A percentile compares a stretch with the other conserved stretches of the same genome.
Conservation (phyloP, 225 moss, liverwort and hornwort species). For the Bryoerythrophyllum caledonicum region DNA sequence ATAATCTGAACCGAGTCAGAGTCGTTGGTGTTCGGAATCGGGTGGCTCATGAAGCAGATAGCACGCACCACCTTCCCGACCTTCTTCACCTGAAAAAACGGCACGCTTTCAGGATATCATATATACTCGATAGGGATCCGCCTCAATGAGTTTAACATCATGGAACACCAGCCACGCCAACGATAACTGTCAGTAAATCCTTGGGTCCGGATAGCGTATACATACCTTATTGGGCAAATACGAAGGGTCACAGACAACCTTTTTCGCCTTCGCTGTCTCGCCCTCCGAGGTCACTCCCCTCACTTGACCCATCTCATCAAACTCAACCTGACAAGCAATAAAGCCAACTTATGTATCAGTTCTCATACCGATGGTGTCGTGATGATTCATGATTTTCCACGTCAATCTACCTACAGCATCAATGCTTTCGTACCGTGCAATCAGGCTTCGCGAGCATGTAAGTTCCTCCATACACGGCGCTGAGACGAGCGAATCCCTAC, state of each 20-base stretch:
- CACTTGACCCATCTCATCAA: slow-evolving; percentile 81
- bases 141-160: background rate
- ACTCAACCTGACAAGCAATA: slow-evolving; percentile 51
- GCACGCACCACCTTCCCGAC: slow-evolving; percentile 96
- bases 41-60: slow-evolving; percentile 94
- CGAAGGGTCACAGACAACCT: slow-evolving; percentile 94
- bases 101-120: background rate
- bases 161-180: too few species aligned
- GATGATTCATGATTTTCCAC: too few species aligned
- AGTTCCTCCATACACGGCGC: slow-evolving; percentile 97
- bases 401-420: too few species aligned
- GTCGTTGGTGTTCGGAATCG: slow-evolving; percentile 79
- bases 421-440: slow-evolving; percentile 64
- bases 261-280: slow-evolving; percentile 84
- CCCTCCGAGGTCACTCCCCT: slow-evolving; percentile 89
- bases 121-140: background rate
- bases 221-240: slow-evolving; percentile 91
- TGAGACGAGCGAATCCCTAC: slow-evolving; percentile 95
- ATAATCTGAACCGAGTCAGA: slow-evolving; percentile 90
- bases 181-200: background rate
- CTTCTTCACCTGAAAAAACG: slow-evolving; percentile 66
- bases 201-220: background rate
- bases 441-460: slow-evolving; percentile 98
- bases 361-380: too few species aligned
- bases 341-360: too few species aligned